Evolutionary conservation across 306 rosid genomes (phyloP).

Genomic region (Quercus agrifolia): DNA sequence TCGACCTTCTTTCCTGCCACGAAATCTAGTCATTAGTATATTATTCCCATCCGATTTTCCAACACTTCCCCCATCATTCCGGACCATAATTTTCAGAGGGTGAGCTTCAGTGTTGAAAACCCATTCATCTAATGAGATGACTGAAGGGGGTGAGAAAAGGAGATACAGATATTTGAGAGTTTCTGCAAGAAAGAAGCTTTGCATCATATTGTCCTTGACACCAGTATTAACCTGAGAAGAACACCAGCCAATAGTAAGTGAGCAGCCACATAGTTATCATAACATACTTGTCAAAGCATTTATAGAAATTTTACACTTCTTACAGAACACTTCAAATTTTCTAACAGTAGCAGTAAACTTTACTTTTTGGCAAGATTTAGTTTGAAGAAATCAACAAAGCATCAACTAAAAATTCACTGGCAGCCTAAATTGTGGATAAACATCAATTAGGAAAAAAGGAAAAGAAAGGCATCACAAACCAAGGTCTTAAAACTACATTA

Average conservation of each 20-base stretch:
- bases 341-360: background rate
- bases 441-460: background rate
- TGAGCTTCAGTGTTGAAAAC: constrained; percentile 98
- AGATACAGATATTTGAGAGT: constrained; percentile 92
- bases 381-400: background rate
- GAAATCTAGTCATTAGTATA: constrained; percentile 39
- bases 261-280: background rate
- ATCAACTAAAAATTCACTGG: background rate
- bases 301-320: background rate
- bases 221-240: constrained; percentile 79
- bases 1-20: constrained; percentile 90
- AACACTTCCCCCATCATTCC: constrained; percentile 31
- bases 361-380: background rate
- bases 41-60: constrained; percentile 33
- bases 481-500: background rate
- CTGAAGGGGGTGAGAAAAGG: constrained; percentile 90
- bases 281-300: background rate
- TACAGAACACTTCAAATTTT: background rate
- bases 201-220: constrained; percentile 96
- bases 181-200: constrained; percentile 97
- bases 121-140: constrained; percentile 90
- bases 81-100: constrained; percentile 69
- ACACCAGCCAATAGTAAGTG: background rate
- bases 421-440: background rate
- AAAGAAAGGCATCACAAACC: background rate